These are phyloP conservation scores for Orychophragmus violaceus DNA, from an alignment of 345 rosid genomes.

Conservation along the genomic window DNA sequence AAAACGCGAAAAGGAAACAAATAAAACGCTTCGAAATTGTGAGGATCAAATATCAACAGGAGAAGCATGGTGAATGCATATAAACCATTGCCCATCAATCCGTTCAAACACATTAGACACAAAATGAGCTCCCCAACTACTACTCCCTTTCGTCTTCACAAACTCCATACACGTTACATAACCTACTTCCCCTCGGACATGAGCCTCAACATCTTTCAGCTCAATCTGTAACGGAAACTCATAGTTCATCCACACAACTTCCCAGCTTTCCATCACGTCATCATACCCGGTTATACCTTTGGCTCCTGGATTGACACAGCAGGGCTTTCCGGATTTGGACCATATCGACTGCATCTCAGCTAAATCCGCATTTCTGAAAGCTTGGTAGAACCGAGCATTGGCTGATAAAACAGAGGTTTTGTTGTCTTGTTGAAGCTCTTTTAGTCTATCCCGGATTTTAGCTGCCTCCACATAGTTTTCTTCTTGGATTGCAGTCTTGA, in stretches of 20 bases:
- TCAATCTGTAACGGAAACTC: slow-evolving; percentile 78
- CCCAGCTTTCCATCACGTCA: slow-evolving; percentile 89
- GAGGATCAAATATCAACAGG: slow-evolving; percentile 66
- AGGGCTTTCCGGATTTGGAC: slow-evolving; percentile 56
- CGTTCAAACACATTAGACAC: slow-evolving; percentile 85
- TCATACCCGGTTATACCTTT: slow-evolving; percentile 76
- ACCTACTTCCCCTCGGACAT: slow-evolving; percentile 70
- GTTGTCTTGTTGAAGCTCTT: slow-evolving; percentile 57
- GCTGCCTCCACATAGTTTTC: slow-evolving; percentile 86
- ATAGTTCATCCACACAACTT: slow-evolving; percentile 79
- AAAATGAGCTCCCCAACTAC: slow-evolving; percentile 92
- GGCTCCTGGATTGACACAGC: slow-evolving; percentile 85
- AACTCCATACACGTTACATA: slow-evolving; percentile 76
- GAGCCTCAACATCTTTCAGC: slow-evolving; percentile 56
- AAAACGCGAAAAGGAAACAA: neutral
- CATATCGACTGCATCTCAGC: slow-evolving; percentile 66
- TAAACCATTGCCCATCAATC: slow-evolving; percentile 66
- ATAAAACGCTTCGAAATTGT: neutral
- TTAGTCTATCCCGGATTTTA: slow-evolving; percentile 61
- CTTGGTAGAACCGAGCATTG: slow-evolving; percentile 66
- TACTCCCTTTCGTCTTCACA: slow-evolving; percentile 78
- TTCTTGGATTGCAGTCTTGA: slow-evolving; percentile 62
- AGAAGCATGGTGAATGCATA: slow-evolving; percentile 90
- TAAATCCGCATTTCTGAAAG: slow-evolving; percentile 71
- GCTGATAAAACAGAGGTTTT: slow-evolving; percentile 58